Conservation (phyloP, 2,329 filamentous ascomycete species). For the Trichoderma gracile region DNA sequence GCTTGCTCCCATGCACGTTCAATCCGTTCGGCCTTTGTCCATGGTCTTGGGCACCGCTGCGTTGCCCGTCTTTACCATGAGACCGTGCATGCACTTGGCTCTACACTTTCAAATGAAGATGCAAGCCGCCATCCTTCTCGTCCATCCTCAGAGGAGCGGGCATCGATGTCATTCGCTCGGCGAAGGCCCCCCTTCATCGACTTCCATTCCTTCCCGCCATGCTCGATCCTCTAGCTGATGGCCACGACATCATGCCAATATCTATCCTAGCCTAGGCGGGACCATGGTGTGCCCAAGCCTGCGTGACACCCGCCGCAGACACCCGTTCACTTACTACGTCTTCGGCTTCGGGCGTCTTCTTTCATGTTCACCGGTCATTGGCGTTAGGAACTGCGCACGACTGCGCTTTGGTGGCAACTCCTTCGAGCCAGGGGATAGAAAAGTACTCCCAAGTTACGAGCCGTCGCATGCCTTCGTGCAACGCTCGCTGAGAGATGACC, state of each 20-base stretch:
- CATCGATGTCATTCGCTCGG: constrained; percentile 17
- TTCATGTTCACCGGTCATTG: background rate
- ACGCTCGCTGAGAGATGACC: background rate
- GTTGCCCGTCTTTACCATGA: constrained; percentile 4
- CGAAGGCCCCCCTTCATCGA: constrained; percentile 2
- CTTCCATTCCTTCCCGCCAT: constrained; percentile 18
- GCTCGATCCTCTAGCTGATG: constrained; percentile 18
- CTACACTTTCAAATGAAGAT: constrained; percentile 18
- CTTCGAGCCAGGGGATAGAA: background rate
- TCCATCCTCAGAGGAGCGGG: constrained; percentile 16
- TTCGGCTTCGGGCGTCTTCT: constrained; percentile 17
- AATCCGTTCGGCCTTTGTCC: background rate
- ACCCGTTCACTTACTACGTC: background rate
- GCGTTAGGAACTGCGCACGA: background rate
- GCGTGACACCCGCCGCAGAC: constrained; percentile 5
- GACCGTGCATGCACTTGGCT: background rate
- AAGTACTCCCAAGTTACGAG: background rate
- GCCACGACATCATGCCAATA: constrained; percentile 21
- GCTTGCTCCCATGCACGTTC: background rate
- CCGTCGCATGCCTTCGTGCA: background rate
- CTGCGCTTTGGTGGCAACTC: background rate
- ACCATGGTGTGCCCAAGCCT: constrained; percentile 19
- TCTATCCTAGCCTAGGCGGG: constrained; percentile 12
- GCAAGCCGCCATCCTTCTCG: constrained; percentile 19
- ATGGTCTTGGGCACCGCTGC: constrained; percentile 12